These are phyloP conservation scores for Paramecium octaurelia DNA, from an alignment of 73 alveolate species.

Conservation along the genomic window DNA sequence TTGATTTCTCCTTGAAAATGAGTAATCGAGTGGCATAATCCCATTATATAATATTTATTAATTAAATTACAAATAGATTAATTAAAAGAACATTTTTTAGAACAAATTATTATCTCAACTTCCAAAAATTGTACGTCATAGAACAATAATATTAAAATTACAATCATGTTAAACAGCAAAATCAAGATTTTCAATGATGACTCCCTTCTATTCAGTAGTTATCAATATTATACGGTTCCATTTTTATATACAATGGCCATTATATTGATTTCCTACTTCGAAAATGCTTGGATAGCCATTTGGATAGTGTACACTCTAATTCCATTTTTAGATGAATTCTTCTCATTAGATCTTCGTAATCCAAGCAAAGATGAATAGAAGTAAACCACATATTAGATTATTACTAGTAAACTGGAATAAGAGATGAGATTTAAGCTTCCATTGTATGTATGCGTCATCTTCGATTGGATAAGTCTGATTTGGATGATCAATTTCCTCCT, in stretches of 20 bases:
- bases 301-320: conserved; percentile 65
- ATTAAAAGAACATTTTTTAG: background rate
- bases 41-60: background rate
- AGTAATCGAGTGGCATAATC: background rate
- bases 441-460: conserved; percentile 53
- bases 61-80: background rate
- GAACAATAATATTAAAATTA: background rate
- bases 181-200: background rate
- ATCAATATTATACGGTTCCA: conserved; percentile 46
- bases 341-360: conserved; percentile 59
- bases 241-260: background rate
- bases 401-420: background rate
- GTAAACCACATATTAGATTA: background rate
- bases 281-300: conserved; percentile 40
- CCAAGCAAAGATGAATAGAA: conserved; percentile 64
- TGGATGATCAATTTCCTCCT: background rate
- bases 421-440: conserved; percentile 61
- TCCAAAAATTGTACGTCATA: background rate
- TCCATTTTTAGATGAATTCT: conserved; percentile 60
- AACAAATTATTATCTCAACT: background rate
- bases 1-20: background rate
- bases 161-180: background rate
- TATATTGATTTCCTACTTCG: background rate
- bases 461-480: conserved; percentile 52
- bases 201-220: conserved; percentile 27